Percentiles rank a stretch among this genome's conserved stretches.
Conservation (phyloP, 441 rosid genomes). For the Adansonia madagascariensis region DNA sequence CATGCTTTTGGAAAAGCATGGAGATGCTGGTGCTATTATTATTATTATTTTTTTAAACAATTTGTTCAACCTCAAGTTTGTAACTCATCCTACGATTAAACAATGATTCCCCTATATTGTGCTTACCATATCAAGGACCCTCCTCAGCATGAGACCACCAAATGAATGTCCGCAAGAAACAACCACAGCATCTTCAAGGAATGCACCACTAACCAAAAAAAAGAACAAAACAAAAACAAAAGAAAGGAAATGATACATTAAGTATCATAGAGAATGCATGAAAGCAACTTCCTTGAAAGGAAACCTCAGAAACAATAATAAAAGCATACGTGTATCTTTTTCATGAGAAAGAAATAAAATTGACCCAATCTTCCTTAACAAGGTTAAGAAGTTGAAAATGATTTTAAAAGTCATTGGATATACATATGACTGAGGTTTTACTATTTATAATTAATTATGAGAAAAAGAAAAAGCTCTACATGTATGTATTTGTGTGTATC, state of each 20-base stretch:
- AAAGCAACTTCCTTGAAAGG: neutral
- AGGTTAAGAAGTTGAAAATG: neutral
- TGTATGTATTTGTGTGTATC: neutral
- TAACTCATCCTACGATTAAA: neutral
- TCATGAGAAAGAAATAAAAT: neutral
- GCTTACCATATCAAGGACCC: constrained; percentile 85
- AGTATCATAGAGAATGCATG: constrained; percentile 10
- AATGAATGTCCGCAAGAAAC: constrained; percentile 98
- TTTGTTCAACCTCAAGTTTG: neutral
- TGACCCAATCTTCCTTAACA: neutral
- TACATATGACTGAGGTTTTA: neutral
- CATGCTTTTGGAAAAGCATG: neutral
- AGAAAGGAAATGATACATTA: constrained; percentile 15
- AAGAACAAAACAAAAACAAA: constrained; percentile 16
- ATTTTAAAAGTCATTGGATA: neutral
- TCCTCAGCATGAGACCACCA: constrained; percentile 92
- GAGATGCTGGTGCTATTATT: neutral
- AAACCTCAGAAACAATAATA: neutral
- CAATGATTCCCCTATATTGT: constrained; percentile 4
- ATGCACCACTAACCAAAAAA: constrained; percentile 69
- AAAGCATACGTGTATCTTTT: neutral
- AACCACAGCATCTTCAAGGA: constrained; percentile 91
- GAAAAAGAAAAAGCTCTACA: neutral
- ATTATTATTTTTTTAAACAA: neutral
- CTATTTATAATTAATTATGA: neutral